phyloP scores from a whole-genome alignment of 2,329 filamentous ascomycete genomes.

The Cytospora paraplurivora region DNA sequence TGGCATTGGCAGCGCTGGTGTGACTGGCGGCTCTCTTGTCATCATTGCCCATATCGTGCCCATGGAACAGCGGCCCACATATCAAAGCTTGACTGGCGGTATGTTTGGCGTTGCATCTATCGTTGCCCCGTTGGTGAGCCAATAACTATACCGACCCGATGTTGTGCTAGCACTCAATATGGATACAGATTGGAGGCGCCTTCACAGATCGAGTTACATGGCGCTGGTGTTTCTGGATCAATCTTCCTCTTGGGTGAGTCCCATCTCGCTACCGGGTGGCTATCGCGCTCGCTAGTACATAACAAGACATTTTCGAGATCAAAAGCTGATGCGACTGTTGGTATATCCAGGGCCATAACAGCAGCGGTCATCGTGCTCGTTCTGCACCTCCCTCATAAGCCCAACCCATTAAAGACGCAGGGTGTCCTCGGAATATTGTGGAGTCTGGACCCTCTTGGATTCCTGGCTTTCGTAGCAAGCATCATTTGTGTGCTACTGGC shows the following conservation, averaged over 20 bases:
- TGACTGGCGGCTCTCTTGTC: slow-evolving; percentile 45
- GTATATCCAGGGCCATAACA: neutral
- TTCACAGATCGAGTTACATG: slow-evolving; percentile 1
- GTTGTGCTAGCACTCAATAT: neutral
- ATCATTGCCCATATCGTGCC: slow-evolving; percentile 41
- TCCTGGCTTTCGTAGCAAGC: slow-evolving; percentile 36
- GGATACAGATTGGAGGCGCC: neutral
- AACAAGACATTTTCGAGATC: neutral
- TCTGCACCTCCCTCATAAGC: neutral
- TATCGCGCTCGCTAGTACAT: neutral
- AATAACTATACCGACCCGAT: too few species aligned
- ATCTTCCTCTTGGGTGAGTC: slow-evolving; percentile 5
- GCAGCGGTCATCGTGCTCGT: neutral
- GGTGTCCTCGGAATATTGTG: neutral
- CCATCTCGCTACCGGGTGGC: too few species aligned
- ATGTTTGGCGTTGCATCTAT: slow-evolving; percentile 50
- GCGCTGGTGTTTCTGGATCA: slow-evolving; percentile 14
- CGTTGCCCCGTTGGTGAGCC: slow-evolving; percentile 44
- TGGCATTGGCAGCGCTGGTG: slow-evolving; percentile 42
- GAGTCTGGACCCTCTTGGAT: slow-evolving; percentile 34
- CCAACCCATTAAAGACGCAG: neutral
- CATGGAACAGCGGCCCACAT: slow-evolving; percentile 34
- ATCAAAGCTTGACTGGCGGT: slow-evolving; percentile 42
- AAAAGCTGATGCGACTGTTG: neutral
- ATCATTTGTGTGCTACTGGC: slow-evolving; percentile 51